Conservation (phyloP, 108 stramenopile species). For the Conticribra guillardii region DNA sequence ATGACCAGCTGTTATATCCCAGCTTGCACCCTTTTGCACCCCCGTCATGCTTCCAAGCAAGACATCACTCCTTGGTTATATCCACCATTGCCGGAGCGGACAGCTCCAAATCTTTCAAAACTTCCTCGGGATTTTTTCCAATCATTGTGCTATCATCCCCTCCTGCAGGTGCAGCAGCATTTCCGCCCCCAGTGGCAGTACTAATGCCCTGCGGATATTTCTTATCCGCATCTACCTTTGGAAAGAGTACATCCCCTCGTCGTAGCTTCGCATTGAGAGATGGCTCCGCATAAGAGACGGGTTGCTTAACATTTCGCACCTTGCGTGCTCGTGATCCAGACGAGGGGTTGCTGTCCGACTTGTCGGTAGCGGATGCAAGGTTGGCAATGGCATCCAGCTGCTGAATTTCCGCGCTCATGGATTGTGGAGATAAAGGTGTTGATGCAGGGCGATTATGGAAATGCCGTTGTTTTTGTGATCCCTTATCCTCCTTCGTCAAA, state of each 20-base stretch:
- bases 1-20: too few species aligned
- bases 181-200: neutral
- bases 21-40: too few species aligned
- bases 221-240: slow-evolving; percentile 25
- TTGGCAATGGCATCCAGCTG: slow-evolving; percentile 52
- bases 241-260: slow-evolving; percentile 39
- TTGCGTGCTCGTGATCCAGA: slow-evolving; percentile 5
- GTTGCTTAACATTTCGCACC: slow-evolving; percentile 37
- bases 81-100: slow-evolving; percentile 1
- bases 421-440: slow-evolving; percentile 30
- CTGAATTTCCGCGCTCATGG: slow-evolving; percentile 48
- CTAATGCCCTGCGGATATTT: slow-evolving; percentile 14
- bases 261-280: slow-evolving; percentile 30
- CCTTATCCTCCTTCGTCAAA: neutral
- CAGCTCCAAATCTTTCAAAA: slow-evolving; percentile 17
- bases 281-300: slow-evolving; percentile 37
- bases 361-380: neutral
- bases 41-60: too few species aligned
- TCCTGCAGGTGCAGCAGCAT: slow-evolving; percentile 1
- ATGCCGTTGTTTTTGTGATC: neutral
- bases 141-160: neutral
- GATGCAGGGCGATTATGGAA: slow-evolving; percentile 19
- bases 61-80: slow-evolving; percentile 2
- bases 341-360: neutral
- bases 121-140: slow-evolving; percentile 1